Conservation (phyloP, 331 rosid genomes). For the Cydonia oblonga region DNA sequence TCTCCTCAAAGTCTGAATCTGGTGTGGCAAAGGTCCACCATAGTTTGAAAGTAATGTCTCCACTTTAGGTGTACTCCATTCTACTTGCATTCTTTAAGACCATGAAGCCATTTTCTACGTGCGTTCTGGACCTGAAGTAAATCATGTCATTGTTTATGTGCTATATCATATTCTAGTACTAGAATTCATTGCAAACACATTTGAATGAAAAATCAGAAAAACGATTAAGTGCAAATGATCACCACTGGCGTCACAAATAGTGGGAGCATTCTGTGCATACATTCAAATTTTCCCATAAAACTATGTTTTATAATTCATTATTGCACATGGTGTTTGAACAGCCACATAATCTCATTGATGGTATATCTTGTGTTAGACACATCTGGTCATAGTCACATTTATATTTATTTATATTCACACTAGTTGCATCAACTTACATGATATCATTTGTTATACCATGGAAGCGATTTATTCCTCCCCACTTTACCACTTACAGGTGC, state of each 20-base stretch:
- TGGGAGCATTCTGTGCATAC: background rate
- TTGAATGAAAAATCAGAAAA: background rate
- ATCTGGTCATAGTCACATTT: background rate
- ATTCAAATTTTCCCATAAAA: background rate
- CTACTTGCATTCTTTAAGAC: background rate
- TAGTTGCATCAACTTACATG: background rate
- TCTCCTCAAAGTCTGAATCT: background rate
- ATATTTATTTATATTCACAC: background rate
- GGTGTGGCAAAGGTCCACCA: background rate
- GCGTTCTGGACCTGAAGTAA: background rate
- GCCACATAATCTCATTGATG: background rate
- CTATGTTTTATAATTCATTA: background rate
- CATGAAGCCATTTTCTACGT: background rate
- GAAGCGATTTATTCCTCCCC: background rate
- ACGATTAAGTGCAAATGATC: background rate
- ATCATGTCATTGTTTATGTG: background rate
- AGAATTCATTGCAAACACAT: background rate
- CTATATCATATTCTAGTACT: background rate
- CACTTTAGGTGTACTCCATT: background rate
- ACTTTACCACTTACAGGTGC: constrained; percentile 48
- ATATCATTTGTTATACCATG: background rate
- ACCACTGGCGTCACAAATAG: background rate
- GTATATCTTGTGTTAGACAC: no score
- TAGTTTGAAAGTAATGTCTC: background rate
- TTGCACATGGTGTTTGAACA: background rate